Conservation (phyloP, 169 alveolate genomes). For the Eimeria necatrix region DNA sequence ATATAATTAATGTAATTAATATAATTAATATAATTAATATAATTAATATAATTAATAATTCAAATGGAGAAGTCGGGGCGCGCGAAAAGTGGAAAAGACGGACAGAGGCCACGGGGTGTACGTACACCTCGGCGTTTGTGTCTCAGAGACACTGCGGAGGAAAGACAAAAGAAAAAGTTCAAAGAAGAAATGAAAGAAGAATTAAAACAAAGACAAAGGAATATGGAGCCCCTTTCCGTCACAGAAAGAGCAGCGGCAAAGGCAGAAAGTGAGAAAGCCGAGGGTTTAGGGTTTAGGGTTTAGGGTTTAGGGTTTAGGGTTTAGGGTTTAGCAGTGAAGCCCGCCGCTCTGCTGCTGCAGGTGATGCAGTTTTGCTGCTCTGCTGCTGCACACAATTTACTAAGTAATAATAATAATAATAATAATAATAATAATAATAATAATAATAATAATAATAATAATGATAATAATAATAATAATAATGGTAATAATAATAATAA, state of each 20-base stretch:
- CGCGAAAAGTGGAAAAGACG: too few species aligned
- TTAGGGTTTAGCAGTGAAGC: not conserved
- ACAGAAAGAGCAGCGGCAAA: slow-evolving; percentile 6
- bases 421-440: too few species aligned
- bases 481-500: too few species aligned
- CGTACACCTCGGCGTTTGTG: too few species aligned
- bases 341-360: slow-evolving; percentile 2
- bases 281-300: not conserved
- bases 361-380: slow-evolving; percentile 3
- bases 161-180: not conserved
- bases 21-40: too few species aligned
- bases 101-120: too few species aligned
- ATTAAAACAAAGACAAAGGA: not conserved
- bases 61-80: too few species aligned
- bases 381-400: slow-evolving; percentile 38
- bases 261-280: slow-evolving; percentile 40
- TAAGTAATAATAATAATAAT: too few species aligned
- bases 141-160: not conserved
- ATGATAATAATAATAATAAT: too few species aligned
- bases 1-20: too few species aligned
- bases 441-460: too few species aligned
- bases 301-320: not conserved
- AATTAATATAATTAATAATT: too few species aligned
- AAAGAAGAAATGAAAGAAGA: not conserved
- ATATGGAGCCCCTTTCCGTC: not conserved